A percentile compares a stretch with the other conserved stretches of the same genome.
phyloP scores from a whole-genome alignment of 1,139 yeast genomes.

The Hansenula lynferdii region DNA sequence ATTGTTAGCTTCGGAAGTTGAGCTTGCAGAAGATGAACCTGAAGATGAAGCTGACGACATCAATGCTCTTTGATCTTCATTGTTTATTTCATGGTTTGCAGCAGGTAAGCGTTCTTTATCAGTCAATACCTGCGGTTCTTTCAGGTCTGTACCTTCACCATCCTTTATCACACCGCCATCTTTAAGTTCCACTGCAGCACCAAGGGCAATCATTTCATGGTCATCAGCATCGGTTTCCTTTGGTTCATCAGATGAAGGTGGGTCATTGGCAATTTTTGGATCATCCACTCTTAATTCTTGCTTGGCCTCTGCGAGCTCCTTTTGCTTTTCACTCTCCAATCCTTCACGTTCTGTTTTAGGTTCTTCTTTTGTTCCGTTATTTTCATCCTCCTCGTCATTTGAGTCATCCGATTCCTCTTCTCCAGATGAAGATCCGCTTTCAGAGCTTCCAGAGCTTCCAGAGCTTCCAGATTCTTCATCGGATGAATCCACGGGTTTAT shows the following conservation, averaged over 20 bases:
- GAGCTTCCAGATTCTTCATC: conserved; percentile 1
- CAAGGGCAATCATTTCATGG: background rate
- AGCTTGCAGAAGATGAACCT: no score
- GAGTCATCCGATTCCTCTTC: conserved; percentile 1
- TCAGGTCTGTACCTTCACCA: no score
- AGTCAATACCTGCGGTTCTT: no score
- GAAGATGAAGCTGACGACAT: no score
- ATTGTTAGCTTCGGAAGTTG: background rate
- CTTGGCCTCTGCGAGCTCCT: background rate
- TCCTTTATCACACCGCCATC: no score
- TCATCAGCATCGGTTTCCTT: background rate
- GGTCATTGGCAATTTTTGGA: background rate
- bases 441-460: background rate
- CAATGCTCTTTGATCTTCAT: no score
- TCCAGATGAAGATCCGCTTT: background rate
- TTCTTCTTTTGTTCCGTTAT: no score
- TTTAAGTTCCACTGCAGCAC: background rate
- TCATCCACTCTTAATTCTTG: background rate
- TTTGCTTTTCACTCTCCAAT: background rate
- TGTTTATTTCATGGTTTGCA: no score
- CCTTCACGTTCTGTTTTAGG: background rate
- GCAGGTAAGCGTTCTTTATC: no score
- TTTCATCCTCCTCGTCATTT: background rate
- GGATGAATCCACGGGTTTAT: background rate
- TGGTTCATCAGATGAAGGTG: conserved; percentile 2